phyloP scores from a whole-genome alignment of 1,139 yeast species.

The Yamadazyma dushanensis region DNA sequence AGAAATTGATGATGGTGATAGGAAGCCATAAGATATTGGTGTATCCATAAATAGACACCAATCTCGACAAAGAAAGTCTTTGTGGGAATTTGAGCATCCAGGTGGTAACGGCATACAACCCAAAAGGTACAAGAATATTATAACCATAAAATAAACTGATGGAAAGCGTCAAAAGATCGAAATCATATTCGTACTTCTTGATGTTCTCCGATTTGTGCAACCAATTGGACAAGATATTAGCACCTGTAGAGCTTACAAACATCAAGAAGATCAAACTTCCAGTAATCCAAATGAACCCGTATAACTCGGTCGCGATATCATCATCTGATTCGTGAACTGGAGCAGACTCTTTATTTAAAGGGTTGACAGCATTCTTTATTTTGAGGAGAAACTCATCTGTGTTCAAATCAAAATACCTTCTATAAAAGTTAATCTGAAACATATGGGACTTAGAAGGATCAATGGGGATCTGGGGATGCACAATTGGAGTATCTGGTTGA shows the following conservation, averaged over 20 bases:
- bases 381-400: slow-evolving; percentile 56
- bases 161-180: slow-evolving; percentile 64
- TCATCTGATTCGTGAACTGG: slow-evolving; percentile 23
- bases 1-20: slow-evolving; percentile 58
- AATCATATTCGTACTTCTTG: slow-evolving; percentile 54
- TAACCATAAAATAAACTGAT: slow-evolving; percentile 72
- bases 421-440: slow-evolving; percentile 56
- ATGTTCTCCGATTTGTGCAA: slow-evolving; percentile 34
- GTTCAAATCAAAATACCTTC: slow-evolving; percentile 63
- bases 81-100: slow-evolving; percentile 43
- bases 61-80: slow-evolving; percentile 38
- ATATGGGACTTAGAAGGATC: slow-evolving; percentile 34
- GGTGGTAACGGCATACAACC: slow-evolving; percentile 50
- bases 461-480: slow-evolving; percentile 20
- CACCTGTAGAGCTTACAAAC: slow-evolving; percentile 70
- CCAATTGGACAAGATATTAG: slow-evolving; percentile 49
- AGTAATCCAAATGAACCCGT: slow-evolving; percentile 85
- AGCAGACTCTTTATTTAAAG: slow-evolving; percentile 30
- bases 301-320: slow-evolving; percentile 55
- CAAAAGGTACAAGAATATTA: slow-evolving; percentile 60
- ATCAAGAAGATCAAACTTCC: slow-evolving; percentile 72
- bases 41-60: slow-evolving; percentile 72
- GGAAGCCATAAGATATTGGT: slow-evolving; percentile 80
- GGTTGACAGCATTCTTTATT: slow-evolving; percentile 45
- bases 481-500: slow-evolving; percentile 11